These are phyloP conservation scores for Aphanoascus verrucosus DNA, from an alignment of 2,329 filamentous ascomycete species.

Conservation along the genomic window DNA sequence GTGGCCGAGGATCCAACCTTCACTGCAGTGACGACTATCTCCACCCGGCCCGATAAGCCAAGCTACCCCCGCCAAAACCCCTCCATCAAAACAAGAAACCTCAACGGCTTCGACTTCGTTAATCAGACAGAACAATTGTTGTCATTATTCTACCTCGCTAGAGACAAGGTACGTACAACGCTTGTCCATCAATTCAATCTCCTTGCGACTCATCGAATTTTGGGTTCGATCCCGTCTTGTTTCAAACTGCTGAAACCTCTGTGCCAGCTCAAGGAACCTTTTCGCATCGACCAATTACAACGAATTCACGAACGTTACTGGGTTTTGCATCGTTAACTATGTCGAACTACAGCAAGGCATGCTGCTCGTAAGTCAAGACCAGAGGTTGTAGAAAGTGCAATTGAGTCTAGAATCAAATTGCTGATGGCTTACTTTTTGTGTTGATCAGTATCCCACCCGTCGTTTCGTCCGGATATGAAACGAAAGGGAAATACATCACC, in stretches of 20 bases:
- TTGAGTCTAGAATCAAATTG: background rate
- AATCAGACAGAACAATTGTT: background rate
- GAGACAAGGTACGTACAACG: background rate
- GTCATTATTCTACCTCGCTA: background rate
- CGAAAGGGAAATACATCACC: slow-evolving; percentile 49
- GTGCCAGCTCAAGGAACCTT: background rate
- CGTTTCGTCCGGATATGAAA: slow-evolving; percentile 39
- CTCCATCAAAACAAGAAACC: too few relatives aligned
- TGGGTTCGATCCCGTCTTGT: background rate
- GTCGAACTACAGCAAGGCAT: slow-evolving; percentile 37
- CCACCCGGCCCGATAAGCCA: too few relatives aligned
- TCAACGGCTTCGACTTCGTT: too few relatives aligned
- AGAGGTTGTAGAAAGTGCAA: too few relatives aligned
- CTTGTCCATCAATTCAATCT: background rate
- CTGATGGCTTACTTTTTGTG: background rate
- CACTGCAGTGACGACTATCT: too few relatives aligned
- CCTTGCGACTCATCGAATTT: background rate
- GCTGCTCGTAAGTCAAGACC: slow-evolving; percentile 32
- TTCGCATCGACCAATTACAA: background rate
- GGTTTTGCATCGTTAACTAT: slow-evolving; percentile 18
- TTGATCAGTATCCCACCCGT: slow-evolving; percentile 33
- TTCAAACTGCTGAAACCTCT: background rate
- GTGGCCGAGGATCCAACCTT: too few relatives aligned
- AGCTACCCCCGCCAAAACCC: too few relatives aligned
- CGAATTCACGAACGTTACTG: background rate